Evolutionary conservation across 2,329 filamentous ascomycete species (phyloP).

Genomic region (Cladosporium sp.): DNA sequence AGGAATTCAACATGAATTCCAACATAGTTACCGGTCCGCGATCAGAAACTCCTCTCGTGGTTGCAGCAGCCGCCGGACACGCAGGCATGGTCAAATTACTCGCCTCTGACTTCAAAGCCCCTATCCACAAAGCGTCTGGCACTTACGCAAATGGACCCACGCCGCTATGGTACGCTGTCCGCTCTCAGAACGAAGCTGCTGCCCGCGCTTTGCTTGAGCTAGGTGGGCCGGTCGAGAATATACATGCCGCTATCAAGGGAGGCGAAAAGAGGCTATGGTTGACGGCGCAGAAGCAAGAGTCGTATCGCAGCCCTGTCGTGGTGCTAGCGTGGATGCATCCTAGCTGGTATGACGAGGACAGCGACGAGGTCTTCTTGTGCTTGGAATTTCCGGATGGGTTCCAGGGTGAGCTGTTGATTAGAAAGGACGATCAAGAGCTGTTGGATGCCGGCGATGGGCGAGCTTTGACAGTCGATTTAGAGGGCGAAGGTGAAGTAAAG

Average conservation of each 20-base stretch:
- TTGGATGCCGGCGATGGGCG: background rate
- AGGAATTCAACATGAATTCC: background rate
- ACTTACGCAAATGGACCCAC: conserved; percentile 24
- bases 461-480: background rate
- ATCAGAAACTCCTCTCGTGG: background rate
- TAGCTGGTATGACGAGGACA: conserved; percentile 6
- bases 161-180: conserved; percentile 23
- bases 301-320: conserved; percentile 11
- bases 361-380: conserved; percentile 22
- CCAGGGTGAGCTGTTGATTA: conserved; percentile 29
- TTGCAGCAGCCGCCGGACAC: background rate
- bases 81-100: conserved; percentile 14
- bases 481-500: background rate
- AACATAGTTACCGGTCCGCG: background rate
- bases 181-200: conserved; percentile 21
- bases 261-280: conserved; percentile 22
- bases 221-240: conserved; percentile 23
- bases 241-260: conserved; percentile 3
- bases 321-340: conserved; percentile 1
- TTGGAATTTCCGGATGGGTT: conserved; percentile 24
- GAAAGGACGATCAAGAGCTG: conserved; percentile 33
- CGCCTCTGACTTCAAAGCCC: conserved; percentile 13
- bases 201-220: conserved; percentile 21
- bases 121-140: conserved; percentile 23
- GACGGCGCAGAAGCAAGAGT: background rate